These are phyloP conservation scores for Tricholoma saponaceum DNA, from an alignment of 768 basidiomycete genomes.

Conservation along the genomic window DNA sequence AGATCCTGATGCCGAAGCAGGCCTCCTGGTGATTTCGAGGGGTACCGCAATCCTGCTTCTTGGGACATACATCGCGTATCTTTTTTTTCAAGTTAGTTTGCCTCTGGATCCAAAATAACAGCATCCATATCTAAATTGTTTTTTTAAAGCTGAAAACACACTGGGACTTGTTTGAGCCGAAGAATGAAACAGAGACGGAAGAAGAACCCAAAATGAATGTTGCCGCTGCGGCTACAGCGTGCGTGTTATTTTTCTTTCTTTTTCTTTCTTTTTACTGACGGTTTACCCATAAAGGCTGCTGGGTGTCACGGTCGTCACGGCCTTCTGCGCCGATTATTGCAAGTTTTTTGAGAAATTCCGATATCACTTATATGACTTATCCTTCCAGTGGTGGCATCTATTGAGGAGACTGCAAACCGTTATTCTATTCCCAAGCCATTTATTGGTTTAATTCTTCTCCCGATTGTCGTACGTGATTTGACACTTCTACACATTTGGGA, in stretches of 20 bases:
- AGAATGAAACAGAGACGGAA: slow-evolving; percentile 26
- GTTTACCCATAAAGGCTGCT: slow-evolving; percentile 46
- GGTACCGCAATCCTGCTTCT: slow-evolving; percentile 78
- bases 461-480: slow-evolving; percentile 64
- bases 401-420: slow-evolving; percentile 83
- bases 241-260: slow-evolving; percentile 20
- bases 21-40: slow-evolving; percentile 71
- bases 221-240: slow-evolving; percentile 57
- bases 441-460: slow-evolving; percentile 83
- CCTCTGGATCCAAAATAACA: background rate
- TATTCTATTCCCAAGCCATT: slow-evolving; percentile 82
- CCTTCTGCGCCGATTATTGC: slow-evolving; percentile 89
- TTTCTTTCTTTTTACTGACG: background rate
- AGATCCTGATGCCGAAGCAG: slow-evolving; percentile 30
- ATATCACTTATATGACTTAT: slow-evolving; percentile 18
- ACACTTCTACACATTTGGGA: background rate
- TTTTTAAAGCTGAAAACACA: slow-evolving; percentile 65
- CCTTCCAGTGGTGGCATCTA: slow-evolving; percentile 74
- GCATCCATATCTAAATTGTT: background rate
- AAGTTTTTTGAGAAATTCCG: slow-evolving; percentile 24
- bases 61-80: slow-evolving; percentile 67
- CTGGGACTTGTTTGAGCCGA: slow-evolving; percentile 49
- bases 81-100: slow-evolving; percentile 65
- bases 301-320: slow-evolving; percentile 71
- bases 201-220: slow-evolving; percentile 63